Evolutionary conservation across 192 early-diverging fungal species (phyloP).

Genomic region (Blastocladiella britannica): DNA sequence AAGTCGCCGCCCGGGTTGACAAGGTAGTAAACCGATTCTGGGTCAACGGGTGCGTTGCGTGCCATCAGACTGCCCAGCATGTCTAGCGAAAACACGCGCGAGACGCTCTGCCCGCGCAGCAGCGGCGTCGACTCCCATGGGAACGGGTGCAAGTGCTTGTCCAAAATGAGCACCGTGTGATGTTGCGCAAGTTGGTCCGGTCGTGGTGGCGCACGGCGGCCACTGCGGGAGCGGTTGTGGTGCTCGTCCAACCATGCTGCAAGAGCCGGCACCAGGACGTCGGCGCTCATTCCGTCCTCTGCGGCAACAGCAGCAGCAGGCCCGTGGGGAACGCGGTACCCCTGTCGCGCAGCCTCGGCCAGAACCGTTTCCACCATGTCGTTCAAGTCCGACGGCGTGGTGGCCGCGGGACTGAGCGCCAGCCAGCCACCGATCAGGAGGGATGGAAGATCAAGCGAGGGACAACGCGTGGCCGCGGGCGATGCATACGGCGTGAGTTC

Average conservation of each 20-base stretch:
- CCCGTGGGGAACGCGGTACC: background rate
- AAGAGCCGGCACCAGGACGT: too few species aligned
- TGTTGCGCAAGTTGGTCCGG: too few species aligned
- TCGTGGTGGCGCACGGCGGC: too few species aligned
- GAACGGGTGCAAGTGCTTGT: constrained; percentile 59
- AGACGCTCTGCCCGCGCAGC: constrained; percentile 46
- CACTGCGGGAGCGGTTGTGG: too few species aligned
- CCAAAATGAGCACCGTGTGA: constrained; percentile 65
- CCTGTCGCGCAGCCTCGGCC: background rate
- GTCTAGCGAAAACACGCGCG: constrained; percentile 56
- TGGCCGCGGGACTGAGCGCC: background rate
- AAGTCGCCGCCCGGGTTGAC: constrained; percentile 84
- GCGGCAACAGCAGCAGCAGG: too few species aligned
- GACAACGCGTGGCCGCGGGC: too few species aligned
- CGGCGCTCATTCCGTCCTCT: too few species aligned
- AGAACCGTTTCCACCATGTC: background rate
- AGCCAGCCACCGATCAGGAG: too few species aligned
- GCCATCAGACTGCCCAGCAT: constrained; percentile 42
- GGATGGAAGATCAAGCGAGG: too few species aligned
- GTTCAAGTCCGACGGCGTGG: background rate
- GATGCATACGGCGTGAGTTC: too few species aligned
- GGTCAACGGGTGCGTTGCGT: background rate
- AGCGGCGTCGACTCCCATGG: constrained; percentile 77
- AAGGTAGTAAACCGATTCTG: constrained; percentile 40
- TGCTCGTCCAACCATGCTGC: too few species aligned